Evolutionary conservation across 1,284 basidiomycete species (phyloP), one percentile per base, ranked within the genome.

Genomic region (Polyporus tsugae): DNA sequence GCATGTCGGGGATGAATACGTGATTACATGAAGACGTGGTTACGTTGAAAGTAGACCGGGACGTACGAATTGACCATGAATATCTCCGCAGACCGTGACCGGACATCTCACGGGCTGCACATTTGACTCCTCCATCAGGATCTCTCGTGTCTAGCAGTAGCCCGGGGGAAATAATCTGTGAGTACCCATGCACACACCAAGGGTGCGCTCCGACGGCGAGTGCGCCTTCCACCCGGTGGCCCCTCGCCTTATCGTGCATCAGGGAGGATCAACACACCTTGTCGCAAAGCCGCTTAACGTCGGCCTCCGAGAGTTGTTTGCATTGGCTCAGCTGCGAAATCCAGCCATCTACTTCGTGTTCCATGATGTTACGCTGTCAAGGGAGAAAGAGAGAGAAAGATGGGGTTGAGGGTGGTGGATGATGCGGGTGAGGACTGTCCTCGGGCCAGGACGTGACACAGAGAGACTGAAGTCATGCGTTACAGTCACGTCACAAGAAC

Each of bases 11-110:
- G 11, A 52, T 42, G 41, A 66, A 29, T 1, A 29, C 29, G 29
- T 29, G 29, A 29, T 29, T 46, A 63, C 58, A 60, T 65, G 64
- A 65, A 62, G 19, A 38, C 58, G 68, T 74, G 61, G 70, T 68
- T 69, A 66, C 53, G 63, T 68, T 66, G 74, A 67, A 69, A 68
- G 65, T 74, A 68, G 67, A 72, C 71, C 69, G 60, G 66, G 58
- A 94, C 96, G 86, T 82, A 99, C 97, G 83, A 99, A 99, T 91
- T 99, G 97, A 70, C 97, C 97, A 82, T 99, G 97, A 74, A 99
- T 99, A 84, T 99, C 97, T 74, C 96, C 96, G 79, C 96, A 98
- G 67, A 98, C 96, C 53, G 96, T 98, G 73, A 98, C 96, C 60
- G 96, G 97, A 85, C 97, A 99, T 81, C 95, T 89, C 67, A 99